Percentiles rank a stretch among this genome's conserved stretches.
These are phyloP conservation scores for Saccharomyces kudriavzevii DNA, from an alignment of 805 yeast genomes.

Conservation along the genomic window DNA sequence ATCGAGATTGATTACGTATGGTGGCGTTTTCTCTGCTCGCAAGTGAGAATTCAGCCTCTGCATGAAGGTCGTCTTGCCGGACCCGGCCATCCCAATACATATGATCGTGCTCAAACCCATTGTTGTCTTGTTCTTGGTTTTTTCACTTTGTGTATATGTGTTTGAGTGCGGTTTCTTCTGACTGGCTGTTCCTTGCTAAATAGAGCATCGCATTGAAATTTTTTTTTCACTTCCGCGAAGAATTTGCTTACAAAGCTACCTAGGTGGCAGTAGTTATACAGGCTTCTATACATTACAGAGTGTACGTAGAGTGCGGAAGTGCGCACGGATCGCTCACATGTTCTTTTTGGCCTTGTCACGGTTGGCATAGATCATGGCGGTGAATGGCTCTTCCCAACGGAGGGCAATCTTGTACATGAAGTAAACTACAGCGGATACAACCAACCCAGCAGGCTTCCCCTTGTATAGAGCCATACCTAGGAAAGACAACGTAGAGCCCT, in stretches of 20 bases:
- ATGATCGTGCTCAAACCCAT: conserved; percentile 38
- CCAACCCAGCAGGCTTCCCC: conserved; percentile 84
- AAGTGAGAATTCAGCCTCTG: conserved; percentile 87
- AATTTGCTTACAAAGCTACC: not conserved
- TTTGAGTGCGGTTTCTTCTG: too few relatives aligned
- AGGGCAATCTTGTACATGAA: conserved; percentile 79
- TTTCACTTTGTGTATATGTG: not conserved
- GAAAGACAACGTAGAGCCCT: conserved; percentile 84
- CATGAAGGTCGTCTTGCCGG: conserved; percentile 97
- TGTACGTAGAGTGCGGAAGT: not conserved
- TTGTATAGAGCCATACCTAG: conserved; percentile 82
- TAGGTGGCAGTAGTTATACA: not conserved
- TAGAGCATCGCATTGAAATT: not conserved
- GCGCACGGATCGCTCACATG: not conserved
- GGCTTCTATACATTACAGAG: not conserved
- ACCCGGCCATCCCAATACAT: conserved; percentile 64
- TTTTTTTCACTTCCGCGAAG: not conserved
- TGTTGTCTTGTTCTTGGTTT: conserved; percentile 1
- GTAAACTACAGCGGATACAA: conserved; percentile 63
- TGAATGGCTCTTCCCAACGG: conserved; percentile 90
- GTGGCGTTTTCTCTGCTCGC: conserved; percentile 62
- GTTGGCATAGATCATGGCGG: conserved; percentile 80
- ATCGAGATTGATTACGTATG: conserved; percentile 89
- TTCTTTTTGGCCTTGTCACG: conserved; percentile 39
- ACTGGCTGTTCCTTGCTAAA: not conserved